A percentile compares a stretch with the other conserved stretches of the same genome.
Conservation (phyloP, 2,329 filamentous ascomycete species). For the Macrophomina pseudophaseolina region DNA sequence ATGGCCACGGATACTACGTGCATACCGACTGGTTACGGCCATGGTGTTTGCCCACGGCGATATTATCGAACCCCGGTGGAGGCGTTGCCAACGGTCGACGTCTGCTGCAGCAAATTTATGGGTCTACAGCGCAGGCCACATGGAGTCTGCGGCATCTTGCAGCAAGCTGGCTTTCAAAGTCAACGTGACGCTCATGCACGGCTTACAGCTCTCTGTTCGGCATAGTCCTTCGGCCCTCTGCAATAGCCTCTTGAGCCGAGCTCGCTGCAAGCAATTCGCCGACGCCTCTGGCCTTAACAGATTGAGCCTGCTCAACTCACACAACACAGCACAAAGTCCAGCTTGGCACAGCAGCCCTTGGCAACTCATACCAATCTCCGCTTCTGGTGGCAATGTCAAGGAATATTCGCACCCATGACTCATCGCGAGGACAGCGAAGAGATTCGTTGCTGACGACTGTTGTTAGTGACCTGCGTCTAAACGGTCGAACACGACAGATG, state of each 20-base stretch:
- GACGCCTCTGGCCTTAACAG: background rate
- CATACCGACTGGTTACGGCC: background rate
- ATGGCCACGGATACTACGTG: background rate
- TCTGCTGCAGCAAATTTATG: conserved; percentile 2
- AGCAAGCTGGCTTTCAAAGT: background rate
- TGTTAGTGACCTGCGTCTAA: background rate
- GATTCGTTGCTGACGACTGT: background rate
- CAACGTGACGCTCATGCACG: conserved; percentile 10
- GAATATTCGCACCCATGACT: conserved; percentile 1
- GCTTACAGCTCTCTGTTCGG: conserved; percentile 9
- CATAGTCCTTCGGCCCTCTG: background rate
- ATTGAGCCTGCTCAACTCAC: background rate
- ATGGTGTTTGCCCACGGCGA: background rate
- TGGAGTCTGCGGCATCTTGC: conserved; percentile 6
- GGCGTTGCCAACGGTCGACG: background rate
- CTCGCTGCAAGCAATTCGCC: background rate
- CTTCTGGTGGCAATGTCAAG: background rate
- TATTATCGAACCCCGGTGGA: background rate
- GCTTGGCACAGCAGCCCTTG: background rate
- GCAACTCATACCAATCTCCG: background rate
- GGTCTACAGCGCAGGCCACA: conserved; percentile 3
- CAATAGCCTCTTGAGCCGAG: background rate
- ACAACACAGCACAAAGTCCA: background rate
- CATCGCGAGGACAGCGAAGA: conserved; percentile 1
- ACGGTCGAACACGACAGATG: conserved; percentile 4